Base-by-base conservation (phyloP, 306 rosid genomes). In the Vigna nakashimae region DNA sequence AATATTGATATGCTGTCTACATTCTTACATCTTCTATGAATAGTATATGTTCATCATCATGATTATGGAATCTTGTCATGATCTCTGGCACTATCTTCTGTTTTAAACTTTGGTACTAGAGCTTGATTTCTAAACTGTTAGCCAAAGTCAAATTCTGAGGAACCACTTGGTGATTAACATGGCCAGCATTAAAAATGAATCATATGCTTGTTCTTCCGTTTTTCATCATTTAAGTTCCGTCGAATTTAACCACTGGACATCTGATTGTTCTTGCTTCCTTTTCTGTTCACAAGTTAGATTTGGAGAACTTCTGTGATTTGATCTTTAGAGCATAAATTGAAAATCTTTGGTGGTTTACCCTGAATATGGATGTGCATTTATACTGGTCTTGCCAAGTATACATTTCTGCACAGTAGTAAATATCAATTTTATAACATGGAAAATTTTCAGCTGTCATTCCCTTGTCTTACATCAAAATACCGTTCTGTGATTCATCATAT, bases 401-500 rank as follows among this genome's bases (percentile, higher is more conserved):
- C 53, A 28, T 68, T 65, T 28, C 45, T 73, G 79, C 59, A 40
- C 14, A 20, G 22, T 20, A 48, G 60, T 26, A 68, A 49, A 49
- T 59, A 70, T 20, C 79, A 59, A 20, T 9, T 59, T 69, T 28
- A 18, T 46, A 15, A n/a, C 30, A 50, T 16, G 46, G 14, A 40
- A 59, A 73, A 18, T 55, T 74, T 78, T 58, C 62, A 68, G 43
- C 30, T 22, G 53, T 62, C 69, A 74, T 48, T 52, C 28, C 17
- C 28, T 65, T 24, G 24, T 50, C 68, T 50, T 81, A 6, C 32
- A 50, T 50, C 64, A 38, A 63, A 71, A 38, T n/a, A 56, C 62
- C 64, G 66, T 71, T 82, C 68, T 59, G 49, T 71, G 36, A 52
- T 59, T 50, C 68, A 72, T 40, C 76, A 80, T 75, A 84, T 78